Conservation (phyloP, 1,139 yeast genomes). For the Martiniozyma asiatica region DNA sequence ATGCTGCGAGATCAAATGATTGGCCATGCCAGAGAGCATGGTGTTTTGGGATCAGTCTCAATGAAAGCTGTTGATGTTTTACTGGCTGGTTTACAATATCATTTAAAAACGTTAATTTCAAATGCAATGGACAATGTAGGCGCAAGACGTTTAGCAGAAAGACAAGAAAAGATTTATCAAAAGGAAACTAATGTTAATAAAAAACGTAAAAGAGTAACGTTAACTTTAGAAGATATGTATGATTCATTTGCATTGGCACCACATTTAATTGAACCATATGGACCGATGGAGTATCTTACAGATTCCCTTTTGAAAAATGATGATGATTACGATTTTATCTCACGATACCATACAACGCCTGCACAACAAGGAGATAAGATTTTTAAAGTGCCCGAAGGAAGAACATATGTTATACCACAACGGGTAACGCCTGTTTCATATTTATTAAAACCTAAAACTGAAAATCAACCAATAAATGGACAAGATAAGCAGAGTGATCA, state of each 20-base stretch:
- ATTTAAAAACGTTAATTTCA: constrained; percentile 64
- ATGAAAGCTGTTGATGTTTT: constrained; percentile 68
- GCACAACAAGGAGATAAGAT: background rate
- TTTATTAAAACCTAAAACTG: constrained; percentile 9
- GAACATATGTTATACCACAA: constrained; percentile 7
- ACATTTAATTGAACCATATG: constrained; percentile 55
- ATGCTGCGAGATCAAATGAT: constrained; percentile 57
- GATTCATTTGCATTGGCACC: constrained; percentile 57
- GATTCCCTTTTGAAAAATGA: constrained; percentile 33
- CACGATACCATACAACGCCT: constrained; percentile 1
- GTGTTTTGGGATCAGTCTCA: constrained; percentile 72
- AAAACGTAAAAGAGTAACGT: constrained; percentile 23
- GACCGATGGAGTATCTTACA: constrained; percentile 29
- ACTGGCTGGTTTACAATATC: constrained; percentile 66
- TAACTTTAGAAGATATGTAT: constrained; percentile 55
- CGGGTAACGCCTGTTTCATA: constrained; percentile 10
- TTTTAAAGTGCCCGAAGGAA: constrained; percentile 1
- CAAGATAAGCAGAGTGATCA: constrained; percentile 1
- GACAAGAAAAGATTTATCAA: constrained; percentile 1
- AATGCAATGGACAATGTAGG: constrained; percentile 63
- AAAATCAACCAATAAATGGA: constrained; percentile 1
- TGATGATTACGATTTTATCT: constrained; percentile 28
- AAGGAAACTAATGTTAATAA: background rate
- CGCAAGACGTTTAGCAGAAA: constrained; percentile 19
- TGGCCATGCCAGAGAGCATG: constrained; percentile 85